These are phyloP conservation scores for Acacia melanoxylon DNA, from an alignment of 306 rosid genomes.

Conservation along the genomic window DNA sequence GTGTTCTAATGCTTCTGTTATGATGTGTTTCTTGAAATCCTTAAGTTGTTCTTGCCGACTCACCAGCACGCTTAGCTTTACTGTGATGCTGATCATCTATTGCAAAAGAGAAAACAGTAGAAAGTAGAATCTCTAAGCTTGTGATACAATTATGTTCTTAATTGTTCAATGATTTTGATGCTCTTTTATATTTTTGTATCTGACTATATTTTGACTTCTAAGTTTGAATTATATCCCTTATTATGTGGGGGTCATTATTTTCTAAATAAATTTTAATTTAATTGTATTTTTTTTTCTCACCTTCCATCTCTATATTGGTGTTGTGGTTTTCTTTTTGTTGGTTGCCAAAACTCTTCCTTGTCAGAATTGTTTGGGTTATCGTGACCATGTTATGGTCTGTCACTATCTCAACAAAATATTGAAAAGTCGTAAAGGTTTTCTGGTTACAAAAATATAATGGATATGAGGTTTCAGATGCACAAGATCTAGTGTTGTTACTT, in stretches of 20 bases:
- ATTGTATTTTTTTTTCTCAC: too few species aligned
- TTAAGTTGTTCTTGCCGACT: not conserved
- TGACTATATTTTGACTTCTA: too few species aligned
- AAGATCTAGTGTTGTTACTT: too few species aligned
- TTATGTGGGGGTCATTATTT: too few species aligned
- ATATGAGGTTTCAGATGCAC: not conserved
- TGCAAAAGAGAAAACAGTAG: not conserved
- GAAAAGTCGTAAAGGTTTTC: not conserved
- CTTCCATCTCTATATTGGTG: too few species aligned
- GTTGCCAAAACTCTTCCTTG: too few species aligned
- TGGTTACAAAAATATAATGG: not conserved
- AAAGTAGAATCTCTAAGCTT: not conserved
- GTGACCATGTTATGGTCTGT: not conserved
- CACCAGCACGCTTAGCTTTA: not conserved
- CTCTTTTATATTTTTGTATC: too few species aligned
- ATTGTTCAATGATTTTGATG: slow-evolving; percentile 7
- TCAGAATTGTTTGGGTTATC: not conserved
- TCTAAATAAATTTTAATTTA: too few species aligned
- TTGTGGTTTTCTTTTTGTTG: too few species aligned
- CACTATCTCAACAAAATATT: not conserved
- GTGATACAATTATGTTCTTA: not conserved
- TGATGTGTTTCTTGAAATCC: not conserved
- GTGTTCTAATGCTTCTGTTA: slow-evolving; percentile 7
- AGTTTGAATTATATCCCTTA: too few species aligned
- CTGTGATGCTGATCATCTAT: not conserved